phyloP scores from a whole-genome alignment of 345 rosid genomes.

The Brassica rapa region DNA sequence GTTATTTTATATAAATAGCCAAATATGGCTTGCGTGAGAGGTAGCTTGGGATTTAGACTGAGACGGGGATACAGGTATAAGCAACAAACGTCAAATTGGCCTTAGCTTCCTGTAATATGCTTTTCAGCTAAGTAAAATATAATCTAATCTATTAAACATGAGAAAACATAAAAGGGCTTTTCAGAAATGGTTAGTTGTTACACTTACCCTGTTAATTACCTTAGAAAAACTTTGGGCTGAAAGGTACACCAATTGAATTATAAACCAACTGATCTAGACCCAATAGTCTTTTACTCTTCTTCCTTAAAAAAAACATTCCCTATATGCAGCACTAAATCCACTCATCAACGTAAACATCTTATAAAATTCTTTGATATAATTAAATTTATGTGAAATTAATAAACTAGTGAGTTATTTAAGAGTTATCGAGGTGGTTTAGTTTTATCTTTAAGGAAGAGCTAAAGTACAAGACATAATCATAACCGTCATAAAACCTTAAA shows the following conservation, averaged over 20 bases:
- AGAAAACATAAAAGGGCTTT: background rate
- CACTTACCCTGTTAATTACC: background rate
- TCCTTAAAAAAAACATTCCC: background rate
- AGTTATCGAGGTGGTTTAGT: slow-evolving; percentile 19
- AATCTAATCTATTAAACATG: background rate
- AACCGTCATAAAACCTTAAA: slow-evolving; percentile 47
- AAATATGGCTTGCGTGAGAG: too few species aligned
- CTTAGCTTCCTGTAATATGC: background rate
- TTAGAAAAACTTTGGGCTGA: background rate
- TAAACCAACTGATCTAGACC: background rate
- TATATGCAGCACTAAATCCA: background rate
- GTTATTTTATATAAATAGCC: too few species aligned
- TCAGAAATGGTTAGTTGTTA: background rate
- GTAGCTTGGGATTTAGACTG: too few species aligned
- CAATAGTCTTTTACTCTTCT: background rate
- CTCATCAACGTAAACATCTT: background rate
- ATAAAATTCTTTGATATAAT: background rate
- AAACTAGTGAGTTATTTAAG: slow-evolving; percentile 3
- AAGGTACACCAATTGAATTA: too few species aligned
- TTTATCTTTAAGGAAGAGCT: slow-evolving; percentile 34
- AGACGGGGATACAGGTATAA: background rate
- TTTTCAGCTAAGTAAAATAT: background rate
- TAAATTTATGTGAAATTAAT: background rate
- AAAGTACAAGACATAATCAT: slow-evolving; percentile 65
- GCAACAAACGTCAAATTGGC: background rate